phyloP scores from a whole-genome alignment of 2,329 filamentous ascomycete genomes.

The Phaeosphaeriaceae sp. region DNA sequence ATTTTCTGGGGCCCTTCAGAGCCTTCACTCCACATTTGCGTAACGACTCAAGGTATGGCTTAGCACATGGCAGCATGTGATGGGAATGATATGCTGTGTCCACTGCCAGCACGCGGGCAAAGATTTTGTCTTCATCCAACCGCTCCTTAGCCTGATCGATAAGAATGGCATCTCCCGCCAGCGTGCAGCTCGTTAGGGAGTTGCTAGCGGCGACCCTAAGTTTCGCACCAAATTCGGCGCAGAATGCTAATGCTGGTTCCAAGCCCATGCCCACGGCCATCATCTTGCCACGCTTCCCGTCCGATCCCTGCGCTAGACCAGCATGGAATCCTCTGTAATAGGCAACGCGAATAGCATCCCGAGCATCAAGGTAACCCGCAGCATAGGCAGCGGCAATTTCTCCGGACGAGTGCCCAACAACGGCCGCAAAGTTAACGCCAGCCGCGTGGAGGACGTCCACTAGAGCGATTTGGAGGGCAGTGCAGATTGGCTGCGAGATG shows the following conservation, averaged over 20 bases:
- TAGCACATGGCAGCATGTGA: slow-evolving; percentile 12
- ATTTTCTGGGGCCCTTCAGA: background rate
- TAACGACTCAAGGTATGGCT: slow-evolving; percentile 7
- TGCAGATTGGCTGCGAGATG: no score
- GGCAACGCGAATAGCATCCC: no score
- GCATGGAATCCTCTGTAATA: no score
- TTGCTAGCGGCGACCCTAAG: slow-evolving; percentile 20
- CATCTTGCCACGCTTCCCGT: slow-evolving; percentile 6
- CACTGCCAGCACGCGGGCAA: slow-evolving; percentile 33
- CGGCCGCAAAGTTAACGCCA: no score
- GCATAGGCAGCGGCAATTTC: no score
- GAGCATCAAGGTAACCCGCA: no score
- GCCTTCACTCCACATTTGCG: slow-evolving; percentile 3
- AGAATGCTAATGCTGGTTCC: slow-evolving; percentile 1
- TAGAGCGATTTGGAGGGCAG: no score
- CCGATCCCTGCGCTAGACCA: no score
- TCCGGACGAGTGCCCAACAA: no score
- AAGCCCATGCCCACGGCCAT: slow-evolving; percentile 7
- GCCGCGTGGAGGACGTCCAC: no score
- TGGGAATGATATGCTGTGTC: slow-evolving; percentile 53
- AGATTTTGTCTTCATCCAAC: slow-evolving; percentile 8
- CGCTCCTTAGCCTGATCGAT: background rate
- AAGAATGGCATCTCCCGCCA: slow-evolving; percentile 22
- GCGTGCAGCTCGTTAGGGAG: slow-evolving; percentile 15
- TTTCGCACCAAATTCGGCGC: background rate